Evolutionary conservation across 192 early-diverging fungal species (phyloP), one percentile per base, ranked within the genome.

Genomic region (Gonapodya prolifera): DNA sequence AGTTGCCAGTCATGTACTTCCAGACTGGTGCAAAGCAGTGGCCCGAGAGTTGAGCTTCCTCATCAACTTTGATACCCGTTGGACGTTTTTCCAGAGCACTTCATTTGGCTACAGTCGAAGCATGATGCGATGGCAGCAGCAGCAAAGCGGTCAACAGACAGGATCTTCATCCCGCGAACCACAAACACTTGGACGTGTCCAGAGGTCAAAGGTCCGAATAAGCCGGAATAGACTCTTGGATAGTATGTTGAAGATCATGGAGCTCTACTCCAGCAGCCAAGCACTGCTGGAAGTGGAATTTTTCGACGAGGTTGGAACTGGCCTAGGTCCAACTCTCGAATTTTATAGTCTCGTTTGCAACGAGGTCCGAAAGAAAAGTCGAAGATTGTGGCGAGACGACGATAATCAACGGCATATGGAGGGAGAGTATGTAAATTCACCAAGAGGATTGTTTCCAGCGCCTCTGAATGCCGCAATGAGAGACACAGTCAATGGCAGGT

Each of bases 281-380:
- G 81, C 91, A 2, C 82, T 93, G 70, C 82, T 98, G 31, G 96
- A 98, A 78, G 88, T 98, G n/a, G 94, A 98, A 80, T 98, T 95
- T 77, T 91, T 91, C 80, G 94, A 94, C 76, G 96, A 98, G 74
- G 95, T 92, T 30, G 96, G 96, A 13, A 94, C 94, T 2, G 96
- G 96, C 0, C 81, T 96, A 1, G 95, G 95, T 0, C 94, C 94
- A 0, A 95, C 95, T 0, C 85, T 96, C 2, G 96, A 98, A 82
- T 98, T 98, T 80, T 98, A 95, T 80, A 83, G 93, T 1, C 82
- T 85, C 13, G 90, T 97, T 0, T 95, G 91, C 16, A 87, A 85
- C 34, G 92, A 93, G 75, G 85, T 95, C 23, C 87, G 87, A 36
- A 88, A 89, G 75, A 84, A 84, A 35, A 77, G 76, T 0, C 77